Conservation (phyloP, 495 filamentous ascomycete genomes). For the Neurospora sublineolata region DNA sequence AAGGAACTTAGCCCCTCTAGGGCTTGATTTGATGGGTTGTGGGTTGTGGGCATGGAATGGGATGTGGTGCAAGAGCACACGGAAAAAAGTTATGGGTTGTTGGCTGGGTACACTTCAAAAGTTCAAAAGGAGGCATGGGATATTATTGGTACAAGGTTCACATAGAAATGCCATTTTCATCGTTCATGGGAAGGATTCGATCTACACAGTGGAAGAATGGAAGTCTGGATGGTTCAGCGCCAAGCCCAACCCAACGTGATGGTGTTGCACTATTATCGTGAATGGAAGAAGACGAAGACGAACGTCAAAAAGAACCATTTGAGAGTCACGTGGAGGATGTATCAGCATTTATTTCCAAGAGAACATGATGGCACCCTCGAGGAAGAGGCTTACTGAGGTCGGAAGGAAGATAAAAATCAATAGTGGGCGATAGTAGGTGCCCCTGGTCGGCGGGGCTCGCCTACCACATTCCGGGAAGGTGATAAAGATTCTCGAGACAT, state of each 20-base stretch:
- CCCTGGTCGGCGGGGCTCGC: neutral
- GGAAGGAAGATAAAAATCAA: neutral
- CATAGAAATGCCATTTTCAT: no score
- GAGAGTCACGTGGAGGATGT: no score
- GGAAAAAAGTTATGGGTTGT: neutral
- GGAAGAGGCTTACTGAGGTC: neutral
- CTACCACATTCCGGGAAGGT: neutral
- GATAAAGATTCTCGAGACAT: neutral
- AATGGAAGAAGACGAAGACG: no score
- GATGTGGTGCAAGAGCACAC: neutral
- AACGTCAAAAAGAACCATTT: no score
- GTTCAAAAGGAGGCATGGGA: neutral
- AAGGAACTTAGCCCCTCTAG: conserved; percentile 56
- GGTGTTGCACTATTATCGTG: no score
- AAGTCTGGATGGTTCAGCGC: no score
- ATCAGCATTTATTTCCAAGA: no score
- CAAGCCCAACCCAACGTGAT: no score
- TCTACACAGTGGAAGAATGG: no score
- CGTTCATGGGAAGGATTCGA: no score
- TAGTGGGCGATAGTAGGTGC: neutral
- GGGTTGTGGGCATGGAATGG: neutral
- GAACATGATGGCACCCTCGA: neutral
- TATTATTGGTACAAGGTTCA: no score
- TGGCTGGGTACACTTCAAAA: neutral
- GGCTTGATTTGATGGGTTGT: conserved; percentile 2